Base-by-base conservation (phyloP, 2,329 filamentous ascomycete genomes). In the Sporothrix curviconia region DNA sequence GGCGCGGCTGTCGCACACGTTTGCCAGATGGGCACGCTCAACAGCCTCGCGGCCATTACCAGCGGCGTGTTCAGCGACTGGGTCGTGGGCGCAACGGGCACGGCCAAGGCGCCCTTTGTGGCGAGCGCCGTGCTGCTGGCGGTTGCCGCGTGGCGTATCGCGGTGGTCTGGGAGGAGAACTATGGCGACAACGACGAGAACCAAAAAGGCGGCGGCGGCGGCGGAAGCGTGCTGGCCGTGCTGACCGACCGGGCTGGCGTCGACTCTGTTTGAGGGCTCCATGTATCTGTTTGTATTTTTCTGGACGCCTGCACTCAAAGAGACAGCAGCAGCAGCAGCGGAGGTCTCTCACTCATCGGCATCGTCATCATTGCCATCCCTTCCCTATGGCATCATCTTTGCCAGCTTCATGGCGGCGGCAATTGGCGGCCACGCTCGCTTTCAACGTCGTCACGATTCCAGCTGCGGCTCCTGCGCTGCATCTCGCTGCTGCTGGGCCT, bases 281-380 rank as follows among this genome's bases (percentile, higher is more conserved):
- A 79, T 83, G 71, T 83, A 82, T 65, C 73, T 83, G 22, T 83
- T 82, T 66, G 78, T 83, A 53, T 82, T 69, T 65, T 81, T 82
- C 69, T 83, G 80, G 76, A 74, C 78, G 2, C 78, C 80, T 0
- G 76, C 78, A 3, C 68, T 83, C 44, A 73, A 69, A 54, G 68
- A 71, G 3, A 67, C 70, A 1, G 66, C 68, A n/a, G 55, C 65
- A 7, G 5, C 30, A 19, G 25, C 53, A 17, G 28, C 43, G 11
- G n/a, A n/a, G n/a, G n/a, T n/a, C 30, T 28, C 2, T 17, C 42
- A 36, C 4, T 34, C 51, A 1, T 44, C 42, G 3, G 34, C 66
- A 7, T 22, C 46, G 8, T 22, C 50, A 5, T 53, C 66, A 1
- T 39, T 60, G 1, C 22, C 54, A 28, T 62, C 57, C 9, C 66